A percentile compares a stretch with the other conserved stretches of the same genome.
These are phyloP conservation scores for Trypanosoma cruzi DNA, from an alignment of 208 protist genomes.

Conservation along the genomic window DNA sequence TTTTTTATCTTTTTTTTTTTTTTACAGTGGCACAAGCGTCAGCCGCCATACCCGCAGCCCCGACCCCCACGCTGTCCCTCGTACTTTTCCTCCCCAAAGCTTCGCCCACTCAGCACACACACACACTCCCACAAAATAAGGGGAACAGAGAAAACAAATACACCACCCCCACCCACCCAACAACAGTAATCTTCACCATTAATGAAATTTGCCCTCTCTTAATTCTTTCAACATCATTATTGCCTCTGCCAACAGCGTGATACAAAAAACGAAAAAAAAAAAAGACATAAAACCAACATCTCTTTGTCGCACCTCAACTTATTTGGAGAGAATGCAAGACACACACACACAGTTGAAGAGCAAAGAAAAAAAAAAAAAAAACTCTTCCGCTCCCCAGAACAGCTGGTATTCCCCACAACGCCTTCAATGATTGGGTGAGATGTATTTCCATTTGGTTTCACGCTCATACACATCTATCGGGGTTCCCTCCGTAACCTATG, in stretches of 20 bases:
- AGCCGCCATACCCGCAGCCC: no score
- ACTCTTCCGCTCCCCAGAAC: neutral
- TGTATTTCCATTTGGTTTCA: neutral
- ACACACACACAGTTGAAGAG: no score
- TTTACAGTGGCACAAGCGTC: no score
- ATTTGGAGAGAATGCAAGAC: no score
- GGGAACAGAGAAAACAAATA: neutral
- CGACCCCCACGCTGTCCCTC: no score
- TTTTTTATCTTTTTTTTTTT: no score
- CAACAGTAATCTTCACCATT: no score
- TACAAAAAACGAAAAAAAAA: no score
- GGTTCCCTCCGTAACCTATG: neutral
- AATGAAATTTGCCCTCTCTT: no score
- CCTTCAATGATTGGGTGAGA: neutral
- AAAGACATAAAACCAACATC: neutral
- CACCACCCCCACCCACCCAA: neutral
- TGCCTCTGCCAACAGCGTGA: no score
- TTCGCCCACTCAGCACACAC: neutral
- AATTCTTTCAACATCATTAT: no score
- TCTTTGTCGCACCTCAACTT: neutral
- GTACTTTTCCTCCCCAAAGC: neutral
- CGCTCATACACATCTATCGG: neutral
- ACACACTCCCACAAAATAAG: slow-evolving; percentile 1
- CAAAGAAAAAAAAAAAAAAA: neutral
- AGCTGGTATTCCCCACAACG: neutral